Evolutionary conservation across 768 basidiomycete genomes (phyloP).

Genomic region (Coprinopsis strossmayeri): DNA sequence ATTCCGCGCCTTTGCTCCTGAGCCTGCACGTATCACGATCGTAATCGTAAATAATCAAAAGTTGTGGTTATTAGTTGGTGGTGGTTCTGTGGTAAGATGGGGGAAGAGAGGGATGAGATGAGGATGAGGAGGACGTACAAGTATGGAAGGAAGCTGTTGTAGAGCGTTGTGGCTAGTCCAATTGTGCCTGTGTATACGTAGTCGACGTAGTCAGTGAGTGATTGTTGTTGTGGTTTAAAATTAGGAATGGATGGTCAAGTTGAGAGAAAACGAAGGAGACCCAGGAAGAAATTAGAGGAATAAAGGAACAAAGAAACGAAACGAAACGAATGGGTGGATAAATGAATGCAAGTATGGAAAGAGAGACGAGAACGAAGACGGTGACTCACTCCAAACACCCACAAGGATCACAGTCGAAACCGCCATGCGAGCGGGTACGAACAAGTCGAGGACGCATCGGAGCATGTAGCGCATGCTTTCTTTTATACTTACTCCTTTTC

Average conservation of each 20-base stretch:
- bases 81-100: slow-evolving; percentile 20
- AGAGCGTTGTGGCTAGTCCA: slow-evolving; percentile 69
- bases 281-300: no score
- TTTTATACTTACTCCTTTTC: no score
- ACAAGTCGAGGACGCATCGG: slow-evolving; percentile 50
- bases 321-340: no score
- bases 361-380: neutral
- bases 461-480: slow-evolving; percentile 20
- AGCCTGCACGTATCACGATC: no score
- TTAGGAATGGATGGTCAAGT: no score
- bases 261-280: no score
- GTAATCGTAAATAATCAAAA: no score
- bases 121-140: slow-evolving; percentile 11
- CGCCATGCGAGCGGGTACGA: slow-evolving; percentile 57
- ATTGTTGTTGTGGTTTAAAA: neutral
- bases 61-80: no score
- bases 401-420: slow-evolving; percentile 60
- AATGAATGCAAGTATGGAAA: no score
- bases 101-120: neutral
- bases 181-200: slow-evolving; percentile 62
- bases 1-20: no score
- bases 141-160: slow-evolving; percentile 35
- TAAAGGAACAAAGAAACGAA: no score
- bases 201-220: no score
- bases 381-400: slow-evolving; percentile 36